Conservation (phyloP, 148 eudicot genomes). For the Silene conica region DNA sequence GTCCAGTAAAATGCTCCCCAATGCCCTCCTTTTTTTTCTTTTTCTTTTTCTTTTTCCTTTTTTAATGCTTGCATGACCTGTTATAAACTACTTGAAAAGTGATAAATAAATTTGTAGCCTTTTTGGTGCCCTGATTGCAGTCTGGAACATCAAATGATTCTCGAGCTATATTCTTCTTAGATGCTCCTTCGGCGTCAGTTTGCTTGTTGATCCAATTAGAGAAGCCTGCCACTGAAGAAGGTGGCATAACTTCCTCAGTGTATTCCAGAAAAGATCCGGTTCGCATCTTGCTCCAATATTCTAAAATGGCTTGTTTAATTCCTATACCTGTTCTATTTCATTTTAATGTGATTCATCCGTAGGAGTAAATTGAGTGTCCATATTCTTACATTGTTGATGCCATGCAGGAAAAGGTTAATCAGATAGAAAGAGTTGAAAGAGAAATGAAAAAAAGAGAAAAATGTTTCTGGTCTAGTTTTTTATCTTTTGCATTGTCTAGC, state of each 20-base stretch:
- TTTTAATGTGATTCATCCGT: not conserved
- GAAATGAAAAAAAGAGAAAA: not conserved
- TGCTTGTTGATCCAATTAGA: slow-evolving; percentile 92
- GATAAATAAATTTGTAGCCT: not conserved
- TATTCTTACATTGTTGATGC: not conserved
- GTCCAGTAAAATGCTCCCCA: not conserved
- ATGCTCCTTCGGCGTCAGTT: slow-evolving; percentile 95
- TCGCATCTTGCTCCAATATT: slow-evolving; percentile 11
- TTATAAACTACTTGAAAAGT: not conserved
- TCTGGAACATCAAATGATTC: slow-evolving; percentile 59
- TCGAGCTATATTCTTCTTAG: slow-evolving; percentile 81
- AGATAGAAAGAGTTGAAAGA: not conserved
- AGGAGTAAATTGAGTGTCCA: not conserved
- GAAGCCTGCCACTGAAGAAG: slow-evolving; percentile 97
- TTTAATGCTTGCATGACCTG: slow-evolving; percentile 8
- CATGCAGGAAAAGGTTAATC: not conserved
- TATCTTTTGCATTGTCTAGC: not conserved
- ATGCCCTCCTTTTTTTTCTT: not conserved
- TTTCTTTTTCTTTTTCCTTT: not conserved
- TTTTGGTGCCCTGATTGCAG: slow-evolving; percentile 32
- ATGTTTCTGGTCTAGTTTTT: not conserved
- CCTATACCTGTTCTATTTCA: not conserved
- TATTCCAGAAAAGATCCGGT: slow-evolving; percentile 99
- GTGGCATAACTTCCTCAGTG: slow-evolving; percentile 88
- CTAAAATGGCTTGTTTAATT: slow-evolving; percentile 3